A percentile compares a stretch with the other conserved stretches of the same genome.
Evolutionary conservation across 768 basidiomycete genomes (phyloP).

Genomic region (Cystobasidium onofrii): DNA sequence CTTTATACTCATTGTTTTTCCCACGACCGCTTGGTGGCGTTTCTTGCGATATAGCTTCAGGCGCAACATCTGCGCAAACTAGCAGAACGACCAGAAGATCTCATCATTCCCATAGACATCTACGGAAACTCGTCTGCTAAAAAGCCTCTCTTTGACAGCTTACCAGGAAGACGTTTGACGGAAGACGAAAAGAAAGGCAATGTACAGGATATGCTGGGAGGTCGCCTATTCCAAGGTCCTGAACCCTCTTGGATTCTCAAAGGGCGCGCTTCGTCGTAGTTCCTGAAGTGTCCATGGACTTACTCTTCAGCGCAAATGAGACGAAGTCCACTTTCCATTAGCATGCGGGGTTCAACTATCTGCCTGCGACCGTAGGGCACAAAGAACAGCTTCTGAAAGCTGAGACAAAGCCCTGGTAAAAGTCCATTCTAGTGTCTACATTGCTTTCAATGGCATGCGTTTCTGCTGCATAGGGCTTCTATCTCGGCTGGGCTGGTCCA

Average conservation of each 20-base stretch:
- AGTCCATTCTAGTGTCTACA: too few species aligned
- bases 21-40: too few species aligned
- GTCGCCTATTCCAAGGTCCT: conserved; percentile 25
- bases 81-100: not conserved
- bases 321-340: too few species aligned
- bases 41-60: not conserved
- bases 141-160: conserved; percentile 6
- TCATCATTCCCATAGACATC: conserved; percentile 15
- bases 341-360: too few species aligned
- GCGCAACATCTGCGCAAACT: conserved; percentile 11
- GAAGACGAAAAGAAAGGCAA: not conserved
- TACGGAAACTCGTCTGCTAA: not conserved
- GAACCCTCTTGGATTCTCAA: conserved; percentile 24
- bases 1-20: too few species aligned
- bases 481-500: too few species aligned
- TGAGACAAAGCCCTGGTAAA: too few species aligned
- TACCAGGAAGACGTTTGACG: not conserved
- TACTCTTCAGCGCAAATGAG: too few species aligned
- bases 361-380: too few species aligned
- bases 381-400: too few species aligned
- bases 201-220: not conserved
- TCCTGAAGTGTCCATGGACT: not conserved
- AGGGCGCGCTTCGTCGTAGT: not conserved
- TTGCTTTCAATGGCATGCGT: too few species aligned
- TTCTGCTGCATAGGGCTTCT: too few species aligned